These are phyloP conservation scores for Mycena pura DNA, from an alignment of 768 basidiomycete genomes.

Conservation along the genomic window DNA sequence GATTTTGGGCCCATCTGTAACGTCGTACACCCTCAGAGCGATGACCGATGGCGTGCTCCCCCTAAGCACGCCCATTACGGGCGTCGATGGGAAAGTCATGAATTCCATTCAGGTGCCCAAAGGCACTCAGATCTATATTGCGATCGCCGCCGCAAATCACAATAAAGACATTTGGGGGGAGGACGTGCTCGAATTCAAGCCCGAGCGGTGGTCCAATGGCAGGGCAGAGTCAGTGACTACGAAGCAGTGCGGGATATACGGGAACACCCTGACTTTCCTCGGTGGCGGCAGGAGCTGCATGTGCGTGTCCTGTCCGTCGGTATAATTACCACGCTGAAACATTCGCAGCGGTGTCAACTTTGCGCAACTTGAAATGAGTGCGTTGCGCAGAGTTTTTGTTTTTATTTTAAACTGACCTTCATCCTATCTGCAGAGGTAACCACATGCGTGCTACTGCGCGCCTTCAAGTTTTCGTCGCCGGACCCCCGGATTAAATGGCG, in stretches of 20 bases:
- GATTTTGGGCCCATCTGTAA: neutral
- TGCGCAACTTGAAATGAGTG: neutral
- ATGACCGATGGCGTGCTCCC: constrained; percentile 40
- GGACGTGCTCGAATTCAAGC: constrained; percentile 53
- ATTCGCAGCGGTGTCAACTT: neutral
- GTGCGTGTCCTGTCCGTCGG: neutral
- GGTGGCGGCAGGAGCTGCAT: neutral
- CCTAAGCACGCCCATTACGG: constrained; percentile 40
- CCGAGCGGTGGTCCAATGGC: constrained; percentile 46
- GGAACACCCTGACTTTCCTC: neutral
- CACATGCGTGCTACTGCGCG: neutral
- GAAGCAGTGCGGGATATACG: neutral
- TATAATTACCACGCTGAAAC: neutral
- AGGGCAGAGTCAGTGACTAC: neutral
- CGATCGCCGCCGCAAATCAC: constrained; percentile 41
- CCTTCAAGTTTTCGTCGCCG: neutral
- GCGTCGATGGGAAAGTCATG: constrained; percentile 34
- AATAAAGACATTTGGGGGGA: constrained; percentile 48
- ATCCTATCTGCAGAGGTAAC: neutral
- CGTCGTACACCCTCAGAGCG: neutral
- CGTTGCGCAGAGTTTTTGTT: neutral
- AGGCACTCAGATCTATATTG: constrained; percentile 35
- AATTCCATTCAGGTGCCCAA: constrained; percentile 35
- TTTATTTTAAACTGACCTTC: neutral
- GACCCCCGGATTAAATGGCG: neutral